Conservation (phyloP, 2,329 filamentous ascomycete species). For the Xylaria sp. region DNA sequence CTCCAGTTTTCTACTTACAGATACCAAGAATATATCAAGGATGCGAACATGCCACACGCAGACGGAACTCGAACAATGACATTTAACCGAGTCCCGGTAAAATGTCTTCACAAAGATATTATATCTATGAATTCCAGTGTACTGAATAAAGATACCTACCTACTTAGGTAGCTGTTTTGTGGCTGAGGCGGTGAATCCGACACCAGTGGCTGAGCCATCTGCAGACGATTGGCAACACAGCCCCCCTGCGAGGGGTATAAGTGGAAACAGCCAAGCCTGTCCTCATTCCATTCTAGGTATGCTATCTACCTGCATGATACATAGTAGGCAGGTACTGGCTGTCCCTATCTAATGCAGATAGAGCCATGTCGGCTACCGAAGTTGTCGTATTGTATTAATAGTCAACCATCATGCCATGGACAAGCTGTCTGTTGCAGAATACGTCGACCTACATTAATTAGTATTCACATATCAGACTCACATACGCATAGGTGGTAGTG, state of each 20-base stretch:
- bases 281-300: background rate
- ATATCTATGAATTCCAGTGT: background rate
- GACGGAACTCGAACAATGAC: background rate
- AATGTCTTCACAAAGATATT: background rate
- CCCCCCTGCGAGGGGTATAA: slow-evolving; percentile 24
- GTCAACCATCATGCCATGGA: too few species aligned
- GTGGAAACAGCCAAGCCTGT: slow-evolving; percentile 22
- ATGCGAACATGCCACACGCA: background rate
- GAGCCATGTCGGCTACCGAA: background rate
- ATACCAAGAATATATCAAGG: background rate
- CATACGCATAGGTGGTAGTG: too few species aligned
- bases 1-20: background rate
- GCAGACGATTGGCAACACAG: slow-evolving; percentile 19
- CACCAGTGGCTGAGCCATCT: slow-evolving; percentile 27
- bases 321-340: background rate
- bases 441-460: too few species aligned
- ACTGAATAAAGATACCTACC: background rate
- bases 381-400: background rate
- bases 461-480: too few species aligned
- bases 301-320: background rate
- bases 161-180: slow-evolving; percentile 15
- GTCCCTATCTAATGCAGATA: background rate
- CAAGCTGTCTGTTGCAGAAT: too few species aligned
- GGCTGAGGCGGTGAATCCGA: slow-evolving; percentile 29
- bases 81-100: background rate